Evolutionary conservation across 495 filamentous ascomycete genomes (phyloP).

Genomic region (Hypoxylon subgilvum): DNA sequence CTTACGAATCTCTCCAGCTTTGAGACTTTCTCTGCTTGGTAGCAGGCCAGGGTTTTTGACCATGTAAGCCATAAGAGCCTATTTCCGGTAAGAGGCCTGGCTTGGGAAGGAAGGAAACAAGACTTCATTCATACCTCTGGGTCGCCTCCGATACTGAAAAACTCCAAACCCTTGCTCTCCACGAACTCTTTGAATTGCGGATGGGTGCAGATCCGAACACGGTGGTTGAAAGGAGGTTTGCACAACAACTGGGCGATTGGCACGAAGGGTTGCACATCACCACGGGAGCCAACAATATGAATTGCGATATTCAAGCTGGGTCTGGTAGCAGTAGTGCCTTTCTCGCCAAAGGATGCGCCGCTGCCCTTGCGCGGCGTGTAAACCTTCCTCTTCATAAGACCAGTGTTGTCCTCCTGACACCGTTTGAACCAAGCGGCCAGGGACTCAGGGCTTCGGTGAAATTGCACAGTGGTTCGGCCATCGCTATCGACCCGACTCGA

Average conservation of each 20-base stretch:
- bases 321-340: neutral
- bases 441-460: constrained; percentile 40
- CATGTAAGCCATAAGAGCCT: constrained; percentile 63
- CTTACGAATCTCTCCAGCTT: constrained; percentile 65
- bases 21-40: constrained; percentile 53
- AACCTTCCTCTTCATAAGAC: constrained; percentile 1
- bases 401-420: constrained; percentile 34
- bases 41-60: constrained; percentile 56
- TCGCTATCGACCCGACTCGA: constrained; percentile 18
- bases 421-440: constrained; percentile 49
- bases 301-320: constrained; percentile 64
- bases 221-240: constrained; percentile 60
- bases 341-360: neutral
- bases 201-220: constrained; percentile 70
- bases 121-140: constrained; percentile 70
- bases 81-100: too few relatives aligned
- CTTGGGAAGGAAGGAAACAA: too few relatives aligned
- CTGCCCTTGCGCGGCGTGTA: constrained; percentile 1
- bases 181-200: constrained; percentile 64
- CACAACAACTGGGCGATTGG: constrained; percentile 53
- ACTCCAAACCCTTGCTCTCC: constrained; percentile 58
- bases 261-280: constrained; percentile 69
- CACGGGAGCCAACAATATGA: constrained; percentile 66
- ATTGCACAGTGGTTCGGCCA: constrained; percentile 19
- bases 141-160: constrained; percentile 70